phyloP scores from a whole-genome alignment of 352 stramenopile species.

The Chrysophaeum taylorii region DNA sequence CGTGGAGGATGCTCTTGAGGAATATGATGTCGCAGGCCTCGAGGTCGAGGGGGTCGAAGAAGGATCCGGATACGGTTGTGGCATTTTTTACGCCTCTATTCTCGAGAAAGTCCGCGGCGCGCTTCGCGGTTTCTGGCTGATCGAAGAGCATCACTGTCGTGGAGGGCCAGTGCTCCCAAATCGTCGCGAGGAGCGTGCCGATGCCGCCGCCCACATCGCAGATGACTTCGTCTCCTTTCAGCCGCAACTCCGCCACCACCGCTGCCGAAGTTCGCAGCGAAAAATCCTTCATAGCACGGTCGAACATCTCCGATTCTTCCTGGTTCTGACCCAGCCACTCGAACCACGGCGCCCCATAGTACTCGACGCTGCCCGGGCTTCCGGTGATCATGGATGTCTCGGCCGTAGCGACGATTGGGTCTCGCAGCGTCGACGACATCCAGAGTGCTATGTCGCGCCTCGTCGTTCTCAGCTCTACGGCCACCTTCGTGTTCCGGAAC shows the following conservation, averaged over 20 bases:
- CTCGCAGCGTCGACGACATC: background rate
- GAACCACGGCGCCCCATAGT: background rate
- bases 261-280: background rate
- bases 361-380: background rate
- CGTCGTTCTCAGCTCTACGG: background rate
- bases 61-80: background rate
- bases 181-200: background rate
- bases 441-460: slow-evolving; percentile 4
- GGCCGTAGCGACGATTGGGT: no score
- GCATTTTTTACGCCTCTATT: no score
- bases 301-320: slow-evolving; percentile 11
- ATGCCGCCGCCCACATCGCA: slow-evolving; percentile 21
- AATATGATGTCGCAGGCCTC: background rate
- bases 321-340: background rate
- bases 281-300: slow-evolving; percentile 4
- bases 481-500: background rate
- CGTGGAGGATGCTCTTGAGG: background rate
- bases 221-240: no score
- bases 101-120: no score
- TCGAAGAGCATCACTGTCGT: slow-evolving; percentile 14
- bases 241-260: slow-evolving; percentile 11
- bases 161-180: slow-evolving; percentile 13
- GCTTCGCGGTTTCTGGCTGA: background rate
- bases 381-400: slow-evolving; percentile 1
- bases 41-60: slow-evolving; percentile 2